Conservation (phyloP, 306 rosid species). For the Fagus sylvatica region DNA sequence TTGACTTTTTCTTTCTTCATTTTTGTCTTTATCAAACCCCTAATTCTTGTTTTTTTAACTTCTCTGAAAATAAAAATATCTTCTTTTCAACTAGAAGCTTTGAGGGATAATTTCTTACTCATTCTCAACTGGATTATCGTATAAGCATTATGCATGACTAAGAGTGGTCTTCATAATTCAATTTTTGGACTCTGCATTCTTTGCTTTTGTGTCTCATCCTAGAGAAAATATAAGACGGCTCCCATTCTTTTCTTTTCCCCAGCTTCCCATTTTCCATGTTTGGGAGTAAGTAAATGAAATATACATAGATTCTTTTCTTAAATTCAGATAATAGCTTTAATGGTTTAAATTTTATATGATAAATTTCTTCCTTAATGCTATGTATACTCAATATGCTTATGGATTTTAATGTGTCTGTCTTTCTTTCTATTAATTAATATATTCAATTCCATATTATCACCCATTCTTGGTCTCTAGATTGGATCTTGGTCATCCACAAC, state of each 20-base stretch:
- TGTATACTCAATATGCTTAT: not conserved
- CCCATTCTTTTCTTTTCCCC: not conserved
- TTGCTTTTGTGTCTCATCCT: not conserved
- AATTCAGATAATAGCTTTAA: not conserved
- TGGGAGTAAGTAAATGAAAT: not conserved
- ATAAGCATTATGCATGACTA: too few species aligned
- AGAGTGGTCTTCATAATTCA: too few species aligned
- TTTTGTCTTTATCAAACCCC: too few species aligned
- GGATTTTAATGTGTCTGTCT: not conserved
- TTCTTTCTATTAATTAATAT: not conserved
- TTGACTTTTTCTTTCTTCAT: too few species aligned
- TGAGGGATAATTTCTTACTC: too few species aligned
- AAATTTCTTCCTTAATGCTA: not conserved
- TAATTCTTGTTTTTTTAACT: too few species aligned
- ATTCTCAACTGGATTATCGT: too few species aligned
- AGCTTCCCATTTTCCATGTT: not conserved
- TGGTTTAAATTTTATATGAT: not conserved
- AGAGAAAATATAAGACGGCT: not conserved
- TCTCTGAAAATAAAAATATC: too few species aligned
- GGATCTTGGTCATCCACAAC: not conserved
- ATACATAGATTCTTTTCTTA: not conserved
- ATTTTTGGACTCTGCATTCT: not conserved
- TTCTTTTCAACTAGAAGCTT: too few species aligned
- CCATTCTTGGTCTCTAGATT: not conserved
- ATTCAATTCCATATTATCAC: not conserved